Evolutionary conservation across 352 stramenopile genomes (phyloP), one percentile per base, ranked within the genome.

Genomic region (Pythium oligandrum): DNA sequence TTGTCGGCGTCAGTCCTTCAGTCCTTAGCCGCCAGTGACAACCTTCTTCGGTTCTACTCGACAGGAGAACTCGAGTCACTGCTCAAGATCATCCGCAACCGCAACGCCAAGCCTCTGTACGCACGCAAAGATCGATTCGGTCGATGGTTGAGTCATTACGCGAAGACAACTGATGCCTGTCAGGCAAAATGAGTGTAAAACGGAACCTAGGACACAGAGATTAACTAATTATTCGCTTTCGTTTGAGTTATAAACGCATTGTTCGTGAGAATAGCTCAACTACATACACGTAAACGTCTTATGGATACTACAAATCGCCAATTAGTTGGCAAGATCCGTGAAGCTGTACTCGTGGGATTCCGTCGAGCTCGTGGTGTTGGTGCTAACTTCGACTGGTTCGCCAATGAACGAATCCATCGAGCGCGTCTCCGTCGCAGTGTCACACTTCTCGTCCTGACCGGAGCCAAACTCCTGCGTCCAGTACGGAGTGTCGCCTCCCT

Each of bases 31-130:
- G 26, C n/a, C 7, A 34, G 34, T 9, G 45, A 52, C 10, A 55
- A 55, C 39, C 11, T 53, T 6, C 46, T 64, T 6, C 39, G 30
- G 8, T 45, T 65, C 26, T 65, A 57, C 38, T 65, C 58, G 12
- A 57, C 51, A 3, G 43, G 11, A 2, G 47, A 53, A 31, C 10
- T 65, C 9, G 34, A 4, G 7, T n/a, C 26, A 26, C 32, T 65
- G 34, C 38, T 65, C 12, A 43, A 17, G 11, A 43, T 59, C 51
- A 31, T 65, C 34, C 26, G 37, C 10, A 35, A 54, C 34, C 58
- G 57, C 40, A 53, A 44, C 34, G 12, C 11, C 47, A 32, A 40
- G 9, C 30, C 58, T 4, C 33, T 60, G 51, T 57, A 57, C 43
- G 7, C 4, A 11, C 51, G 51, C 6, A 52, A 36, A 43, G 43